Percentiles rank a stretch among this genome's conserved stretches.
Conservation (phyloP, 2,329 filamentous ascomycete genomes). For the Cadophora sp. region DNA sequence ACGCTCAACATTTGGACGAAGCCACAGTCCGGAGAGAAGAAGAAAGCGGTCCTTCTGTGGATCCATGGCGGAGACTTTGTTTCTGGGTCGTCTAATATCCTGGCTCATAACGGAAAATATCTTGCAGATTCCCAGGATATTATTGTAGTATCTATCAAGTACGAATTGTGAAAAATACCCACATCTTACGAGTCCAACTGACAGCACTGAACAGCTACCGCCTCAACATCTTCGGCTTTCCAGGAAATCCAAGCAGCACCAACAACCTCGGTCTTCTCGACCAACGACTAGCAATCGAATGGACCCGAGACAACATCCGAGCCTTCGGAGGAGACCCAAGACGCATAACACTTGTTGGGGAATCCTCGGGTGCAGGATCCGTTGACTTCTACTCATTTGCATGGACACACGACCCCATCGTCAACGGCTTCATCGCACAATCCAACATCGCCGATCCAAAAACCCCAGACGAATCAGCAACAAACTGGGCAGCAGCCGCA, state of each 20-base stretch:
- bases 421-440: slow-evolving; percentile 24
- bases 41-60: slow-evolving; percentile 52
- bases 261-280: slow-evolving; percentile 59
- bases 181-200: not conserved
- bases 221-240: slow-evolving; percentile 35
- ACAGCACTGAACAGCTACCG: slow-evolving; percentile 27
- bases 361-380: slow-evolving; percentile 48
- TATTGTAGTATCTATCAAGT: slow-evolving; percentile 53
- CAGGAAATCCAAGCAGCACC: slow-evolving; percentile 20
- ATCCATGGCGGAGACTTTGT: slow-evolving; percentile 51
- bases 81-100: slow-evolving; percentile 44
- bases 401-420: slow-evolving; percentile 36
- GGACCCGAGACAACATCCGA: slow-evolving; percentile 63
- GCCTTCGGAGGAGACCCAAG: slow-evolving; percentile 51
- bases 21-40: slow-evolving; percentile 37
- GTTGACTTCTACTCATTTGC: slow-evolving; percentile 52
- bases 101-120: slow-evolving; percentile 50
- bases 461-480: not conserved
- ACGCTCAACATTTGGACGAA: slow-evolving; percentile 48
- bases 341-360: slow-evolving; percentile 50
- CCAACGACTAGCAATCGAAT: slow-evolving; percentile 61
- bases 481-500: slow-evolving; percentile 1
- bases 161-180: slow-evolving; percentile 33
- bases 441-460: slow-evolving; percentile 10
- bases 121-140: slow-evolving; percentile 51